Evolutionary conservation across 164 flowering plant genomes (phyloP).

Genomic region (Vitis vinifera): ASM3070453v1 NC_081810.1:8275501-8276000

Average conservation of each 20-base stretch:
- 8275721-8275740: conserved; percentile 12
- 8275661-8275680: conserved; percentile 11
- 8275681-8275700: conserved; percentile 10
- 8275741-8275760: conserved; percentile 20
- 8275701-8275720: conserved; percentile 5
- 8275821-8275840: neutral
- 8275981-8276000: no score
- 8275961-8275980: no score
- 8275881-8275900: no score
- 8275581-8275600: neutral
- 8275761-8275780: conserved; percentile 1
- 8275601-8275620: neutral
- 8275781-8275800: no score
- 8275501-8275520: neutral
- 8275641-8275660: conserved; percentile 12
- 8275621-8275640: conserved; percentile 14
- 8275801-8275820: neutral
- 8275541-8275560: no score
- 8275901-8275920: no score
- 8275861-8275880: no score
- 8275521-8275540: neutral
- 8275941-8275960: no score
- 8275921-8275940: no score
- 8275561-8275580: no score
- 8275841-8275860: neutral